Conservation (phyloP, 345 rosid genomes). For the Draba incana region DNA sequence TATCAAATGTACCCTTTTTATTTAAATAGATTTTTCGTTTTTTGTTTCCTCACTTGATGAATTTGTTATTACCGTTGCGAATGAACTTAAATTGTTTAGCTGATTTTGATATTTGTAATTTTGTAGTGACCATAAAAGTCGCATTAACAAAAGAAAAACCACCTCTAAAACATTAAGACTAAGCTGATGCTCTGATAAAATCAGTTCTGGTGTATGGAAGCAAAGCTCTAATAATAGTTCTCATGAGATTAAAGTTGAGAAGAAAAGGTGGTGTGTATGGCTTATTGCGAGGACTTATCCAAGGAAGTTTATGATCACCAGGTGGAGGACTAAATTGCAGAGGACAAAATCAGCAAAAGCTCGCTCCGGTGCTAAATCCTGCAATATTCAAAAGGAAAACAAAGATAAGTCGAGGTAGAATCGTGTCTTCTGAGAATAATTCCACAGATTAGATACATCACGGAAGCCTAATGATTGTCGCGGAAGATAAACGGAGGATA, state of each 20-base stretch:
- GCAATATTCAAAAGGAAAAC: slow-evolving; percentile 26
- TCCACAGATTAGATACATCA: neutral
- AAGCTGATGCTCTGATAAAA: slow-evolving; percentile 5
- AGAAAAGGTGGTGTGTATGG: neutral
- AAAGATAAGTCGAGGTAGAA: neutral
- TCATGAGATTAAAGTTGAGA: neutral
- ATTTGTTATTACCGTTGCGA: neutral
- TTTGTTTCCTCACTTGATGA: neutral
- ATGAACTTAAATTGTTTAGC: neutral
- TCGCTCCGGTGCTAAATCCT: slow-evolving; percentile 71
- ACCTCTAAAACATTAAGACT: neutral
- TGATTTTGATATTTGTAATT: slow-evolving; percentile 1
- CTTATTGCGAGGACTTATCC: slow-evolving; percentile 32
- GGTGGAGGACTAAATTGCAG: slow-evolving; percentile 82
- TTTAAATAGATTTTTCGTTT: neutral
- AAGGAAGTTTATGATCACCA: slow-evolving; percentile 72
- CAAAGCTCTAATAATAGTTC: neutral
- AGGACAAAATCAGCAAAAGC: slow-evolving; percentile 81
- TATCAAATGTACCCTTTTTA: neutral
- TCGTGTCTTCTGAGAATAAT: neutral
- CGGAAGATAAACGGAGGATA: neutral
- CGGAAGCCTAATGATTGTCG: neutral
- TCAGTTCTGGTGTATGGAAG: neutral
- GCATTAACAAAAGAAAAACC: neutral
- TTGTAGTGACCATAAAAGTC: neutral